Evolutionary conservation across 163 green algal species (phyloP), one percentile per base, ranked within the genome.

Genomic region (Scenedesmus sp.): DNA sequence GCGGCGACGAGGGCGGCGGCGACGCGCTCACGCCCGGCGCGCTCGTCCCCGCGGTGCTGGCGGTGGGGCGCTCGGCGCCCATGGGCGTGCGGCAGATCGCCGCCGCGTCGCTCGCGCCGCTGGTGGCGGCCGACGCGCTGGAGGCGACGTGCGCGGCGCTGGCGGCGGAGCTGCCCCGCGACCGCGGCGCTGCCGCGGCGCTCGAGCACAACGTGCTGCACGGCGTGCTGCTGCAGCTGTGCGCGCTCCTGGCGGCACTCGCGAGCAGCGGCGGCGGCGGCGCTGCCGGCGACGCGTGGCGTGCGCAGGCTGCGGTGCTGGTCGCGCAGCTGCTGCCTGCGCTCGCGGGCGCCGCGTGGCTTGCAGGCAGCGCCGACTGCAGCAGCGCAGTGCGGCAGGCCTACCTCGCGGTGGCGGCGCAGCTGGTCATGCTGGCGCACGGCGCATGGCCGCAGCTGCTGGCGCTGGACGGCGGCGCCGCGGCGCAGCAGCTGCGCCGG

Each of bases 41-140:
- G 2, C 90, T 94, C 62, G 78, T 77, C 4, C 75, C 82, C 15
- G 51, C 89, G 15, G 84, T 95, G 11, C 76, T 80, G 36, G 78
- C 83, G 14, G 90, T 89, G 69, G 83, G 82, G 4, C 47, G 54
- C 71, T 31, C 70, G 44, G n/a, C 70, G 31, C 31, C 67, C 7
- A 75, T 87, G 56, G 90, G 81, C 11, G 86, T 93, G 42, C 85
- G 90, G 1, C 83, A 88, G 48, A 81, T 94, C 54, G 90, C 91
- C 4, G 88, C 89, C 0, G 29, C 54, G 0, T 85, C 89, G 29
- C 80, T 94, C 58, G 60, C 65, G 2, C 86, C 91, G 26, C 85
- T 95, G 36, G 72, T 94, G 13, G 51, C 81, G 14, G 54, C 83
- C 2, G 84, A 82, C 13, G 15, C 51, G 73, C 63, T 77, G 42